A percentile compares a stretch with the other conserved stretches of the same genome.
These are phyloP conservation scores for Kuraishia piskuri DNA, from an alignment of 805 yeast genomes.

Conservation along the genomic window DNA sequence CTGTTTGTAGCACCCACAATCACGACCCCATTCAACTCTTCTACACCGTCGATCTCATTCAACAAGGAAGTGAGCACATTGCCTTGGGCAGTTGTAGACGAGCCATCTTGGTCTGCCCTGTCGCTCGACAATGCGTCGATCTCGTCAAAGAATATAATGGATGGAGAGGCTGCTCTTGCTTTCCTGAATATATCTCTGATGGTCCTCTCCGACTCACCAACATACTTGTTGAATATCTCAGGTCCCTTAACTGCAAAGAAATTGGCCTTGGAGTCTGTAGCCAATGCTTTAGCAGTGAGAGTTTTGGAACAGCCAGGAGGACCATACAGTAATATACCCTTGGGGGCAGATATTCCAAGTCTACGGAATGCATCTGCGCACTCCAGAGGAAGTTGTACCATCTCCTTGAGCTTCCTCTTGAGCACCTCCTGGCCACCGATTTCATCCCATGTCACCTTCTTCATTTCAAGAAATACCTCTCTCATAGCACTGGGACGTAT, in stretches of 20 bases:
- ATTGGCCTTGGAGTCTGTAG: slow-evolving; percentile 91
- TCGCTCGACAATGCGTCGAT: slow-evolving; percentile 87
- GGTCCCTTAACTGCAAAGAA: slow-evolving; percentile 96
- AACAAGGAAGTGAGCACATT: slow-evolving; percentile 85
- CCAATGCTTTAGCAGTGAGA: slow-evolving; percentile 87
- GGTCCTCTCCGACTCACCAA: slow-evolving; percentile 93
- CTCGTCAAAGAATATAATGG: slow-evolving; percentile 93
- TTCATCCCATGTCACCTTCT: slow-evolving; percentile 88
- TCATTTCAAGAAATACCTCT: slow-evolving; percentile 89
- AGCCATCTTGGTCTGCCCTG: slow-evolving; percentile 49
- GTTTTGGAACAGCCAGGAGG: slow-evolving; percentile 99
- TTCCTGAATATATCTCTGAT: slow-evolving; percentile 88
- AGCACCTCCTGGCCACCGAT: slow-evolving; percentile 91
- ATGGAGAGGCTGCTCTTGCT: slow-evolving; percentile 89
- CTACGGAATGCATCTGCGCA: slow-evolving; percentile 68
- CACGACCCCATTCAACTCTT: slow-evolving; percentile 86
- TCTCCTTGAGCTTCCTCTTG: slow-evolving; percentile 76
- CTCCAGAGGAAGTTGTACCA: slow-evolving; percentile 84
- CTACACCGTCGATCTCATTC: slow-evolving; percentile 97
- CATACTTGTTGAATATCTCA: slow-evolving; percentile 86
- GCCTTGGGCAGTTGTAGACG: slow-evolving; percentile 60
- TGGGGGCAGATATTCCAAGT: slow-evolving; percentile 84
- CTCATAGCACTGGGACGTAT: slow-evolving; percentile 96
- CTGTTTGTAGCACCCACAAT: slow-evolving; percentile 95
- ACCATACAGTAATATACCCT: slow-evolving; percentile 88